phyloP scores from a whole-genome alignment of 1,284 basidiomycete species.

The Heliocybe sulcata region DNA sequence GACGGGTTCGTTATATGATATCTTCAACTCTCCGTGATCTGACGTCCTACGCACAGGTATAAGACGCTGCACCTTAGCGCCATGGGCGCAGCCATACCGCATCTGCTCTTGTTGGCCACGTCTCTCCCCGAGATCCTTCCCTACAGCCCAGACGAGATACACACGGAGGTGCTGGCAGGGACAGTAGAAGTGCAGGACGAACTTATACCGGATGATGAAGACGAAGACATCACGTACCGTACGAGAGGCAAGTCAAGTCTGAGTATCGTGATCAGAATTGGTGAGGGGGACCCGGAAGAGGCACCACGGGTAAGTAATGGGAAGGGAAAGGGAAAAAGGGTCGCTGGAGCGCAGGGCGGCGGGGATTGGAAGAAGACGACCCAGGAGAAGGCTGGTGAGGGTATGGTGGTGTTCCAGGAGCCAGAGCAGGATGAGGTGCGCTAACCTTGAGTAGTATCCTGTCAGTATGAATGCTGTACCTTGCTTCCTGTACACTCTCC shows the following conservation, averaged over 20 bases:
- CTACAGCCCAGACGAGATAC: conserved; percentile 56
- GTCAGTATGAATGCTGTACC: too few species aligned
- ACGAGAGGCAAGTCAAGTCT: conserved; percentile 67
- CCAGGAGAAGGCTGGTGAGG: conserved; percentile 8
- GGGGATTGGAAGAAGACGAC: conserved; percentile 9
- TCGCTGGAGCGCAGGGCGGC: conserved; percentile 5
- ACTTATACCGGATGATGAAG: conserved; percentile 67
- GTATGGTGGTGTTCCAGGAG: conserved; percentile 26
- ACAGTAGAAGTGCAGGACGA: conserved; percentile 79
- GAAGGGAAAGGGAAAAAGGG: conserved; percentile 4
- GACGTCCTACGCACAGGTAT: conserved; percentile 37
- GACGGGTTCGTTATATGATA: conserved; percentile 53
- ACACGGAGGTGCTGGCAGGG: conserved; percentile 63
- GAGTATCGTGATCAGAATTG: conserved; percentile 51
- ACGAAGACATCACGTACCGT: conserved; percentile 59
- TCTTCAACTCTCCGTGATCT: background rate
- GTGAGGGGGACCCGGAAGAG: conserved; percentile 41
- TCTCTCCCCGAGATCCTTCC: conserved; percentile 75
- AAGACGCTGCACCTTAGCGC: conserved; percentile 73
- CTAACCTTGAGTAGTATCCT: conserved; percentile 6
- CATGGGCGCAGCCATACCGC: conserved; percentile 85
- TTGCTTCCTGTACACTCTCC: too few species aligned
- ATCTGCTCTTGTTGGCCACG: conserved; percentile 63
- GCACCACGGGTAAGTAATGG: conserved; percentile 16
- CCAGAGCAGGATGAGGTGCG: conserved; percentile 27